These are phyloP conservation scores for Solanum dulcamara DNA, from an alignment of 257 asterid species.

Conservation along the genomic window DNA sequence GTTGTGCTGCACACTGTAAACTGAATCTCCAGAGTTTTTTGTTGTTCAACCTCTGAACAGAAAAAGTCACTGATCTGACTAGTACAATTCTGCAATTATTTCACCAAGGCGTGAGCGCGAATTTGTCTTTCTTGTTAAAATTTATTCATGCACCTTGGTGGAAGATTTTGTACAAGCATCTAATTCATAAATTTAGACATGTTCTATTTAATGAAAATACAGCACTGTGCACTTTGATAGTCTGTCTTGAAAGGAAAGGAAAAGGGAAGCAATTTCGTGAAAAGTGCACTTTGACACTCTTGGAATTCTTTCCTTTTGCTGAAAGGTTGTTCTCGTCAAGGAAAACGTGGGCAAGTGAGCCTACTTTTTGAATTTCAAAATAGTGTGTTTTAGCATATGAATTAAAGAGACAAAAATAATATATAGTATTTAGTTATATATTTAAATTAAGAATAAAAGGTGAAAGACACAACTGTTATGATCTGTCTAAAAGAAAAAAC, in stretches of 20 bases:
- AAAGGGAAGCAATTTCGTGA: no score
- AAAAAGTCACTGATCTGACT: not conserved
- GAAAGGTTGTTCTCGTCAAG: not conserved
- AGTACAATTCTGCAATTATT: not conserved
- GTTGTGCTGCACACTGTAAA: slow-evolving; percentile 72
- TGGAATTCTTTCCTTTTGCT: not conserved
- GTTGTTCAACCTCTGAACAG: slow-evolving; percentile 22
- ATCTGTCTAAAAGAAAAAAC: not conserved
- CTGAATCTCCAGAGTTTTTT: not conserved
- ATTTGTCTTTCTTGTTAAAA: not conserved
- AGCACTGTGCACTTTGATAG: not conserved
- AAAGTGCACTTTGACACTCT: no score
- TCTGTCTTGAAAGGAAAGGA: not conserved
- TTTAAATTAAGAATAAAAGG: no score
- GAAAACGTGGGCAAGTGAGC: not conserved
- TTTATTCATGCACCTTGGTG: not conserved
- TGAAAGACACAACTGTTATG: not conserved
- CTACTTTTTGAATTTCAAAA: not conserved
- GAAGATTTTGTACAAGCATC: not conserved
- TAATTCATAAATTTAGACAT: not conserved
- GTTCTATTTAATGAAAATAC: not conserved
- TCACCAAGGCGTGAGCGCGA: not conserved
- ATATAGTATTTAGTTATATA: no score
- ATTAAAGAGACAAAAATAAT: no score
- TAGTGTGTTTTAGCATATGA: not conserved